Evolutionary conservation across 2,329 filamentous ascomycete genomes (phyloP), one percentile per base, ranked within the genome.

Genomic region (Cladophialophora psammophila): DNA sequence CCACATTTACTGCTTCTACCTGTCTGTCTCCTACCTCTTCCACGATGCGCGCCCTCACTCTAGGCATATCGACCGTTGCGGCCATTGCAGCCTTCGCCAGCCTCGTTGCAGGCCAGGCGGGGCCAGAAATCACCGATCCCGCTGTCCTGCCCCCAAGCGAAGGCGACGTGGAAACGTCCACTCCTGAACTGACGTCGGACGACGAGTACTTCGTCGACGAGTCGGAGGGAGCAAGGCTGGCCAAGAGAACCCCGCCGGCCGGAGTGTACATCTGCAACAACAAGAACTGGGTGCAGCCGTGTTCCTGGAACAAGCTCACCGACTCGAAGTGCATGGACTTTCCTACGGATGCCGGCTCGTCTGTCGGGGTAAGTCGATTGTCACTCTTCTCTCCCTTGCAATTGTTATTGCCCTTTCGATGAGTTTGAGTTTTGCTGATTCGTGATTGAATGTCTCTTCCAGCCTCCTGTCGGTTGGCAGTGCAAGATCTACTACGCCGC

Each of bases 401-500:
- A 13, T 18, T 10, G 34, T n/a, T 7, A 36, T 15, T 26, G 9
- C 12, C n/a, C n/a, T 48, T 13, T 26, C 26, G 26, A 12, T n/a
- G 1, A 38, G n/a, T 20, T 13, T 34, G 32, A 32, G 36, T 1
- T 42, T 18, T 26, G 45, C 45, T 50, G 20, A 50, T 18, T 10
- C 18, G 2, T 50, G n/a, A 9, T 60, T 18, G n/a, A 9, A 56
- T 18, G 36, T 45, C n/a, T 38, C 5, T 48, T 52, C 1, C 55
- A 70, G 68, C 63, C 65, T 7, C 55, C 65, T 8, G 18, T 31
- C 7, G 66, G 58, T n/a, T 61, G 60, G 60, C 68, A 70, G 57
- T 70, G 68, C 38, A 68, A 63, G 40, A 48, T 68, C 38, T 70
- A 64, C 57, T 70, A 64, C 42, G 34, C 35, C 20, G 34, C 26